Conservation (phyloP, 768 basidiomycete genomes). For the Suillus subalutaceus region DNA sequence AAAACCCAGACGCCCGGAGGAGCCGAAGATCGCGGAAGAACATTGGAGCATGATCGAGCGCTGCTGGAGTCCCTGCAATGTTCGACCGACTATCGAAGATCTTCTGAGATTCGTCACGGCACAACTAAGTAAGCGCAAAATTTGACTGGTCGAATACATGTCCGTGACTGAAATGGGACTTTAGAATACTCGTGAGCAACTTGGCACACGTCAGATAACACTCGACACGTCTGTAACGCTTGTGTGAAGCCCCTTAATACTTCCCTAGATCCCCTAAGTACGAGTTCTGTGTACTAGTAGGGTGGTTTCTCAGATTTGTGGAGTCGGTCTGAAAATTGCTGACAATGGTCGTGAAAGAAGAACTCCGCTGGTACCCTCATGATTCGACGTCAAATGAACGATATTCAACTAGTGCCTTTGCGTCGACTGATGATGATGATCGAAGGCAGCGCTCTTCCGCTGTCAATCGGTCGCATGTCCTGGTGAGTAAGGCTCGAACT, state of each 20-base stretch:
- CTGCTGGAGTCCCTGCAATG: constrained; percentile 3
- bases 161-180: neutral
- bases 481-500: neutral
- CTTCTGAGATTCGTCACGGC: constrained; percentile 18
- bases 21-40: constrained; percentile 11
- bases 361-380: neutral
- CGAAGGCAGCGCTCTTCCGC: neutral
- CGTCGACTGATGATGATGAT: neutral
- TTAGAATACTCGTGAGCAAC: neutral
- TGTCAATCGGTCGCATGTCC: neutral
- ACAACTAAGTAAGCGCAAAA: neutral
- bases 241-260: neutral
- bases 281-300: neutral
- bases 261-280: neutral
- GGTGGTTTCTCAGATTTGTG: neutral
- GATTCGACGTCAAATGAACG: neutral
- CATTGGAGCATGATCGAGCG: constrained; percentile 13
- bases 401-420: neutral
- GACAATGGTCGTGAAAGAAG: neutral
- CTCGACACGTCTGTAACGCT: neutral
- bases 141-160: neutral
- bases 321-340: neutral
- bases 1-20: constrained; percentile 7
- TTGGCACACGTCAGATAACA: neutral
- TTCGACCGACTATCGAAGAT: constrained; percentile 21